These are phyloP conservation scores for Cyberlindnera veronae DNA, from an alignment of 805 yeast genomes.

Conservation along the genomic window DNA sequence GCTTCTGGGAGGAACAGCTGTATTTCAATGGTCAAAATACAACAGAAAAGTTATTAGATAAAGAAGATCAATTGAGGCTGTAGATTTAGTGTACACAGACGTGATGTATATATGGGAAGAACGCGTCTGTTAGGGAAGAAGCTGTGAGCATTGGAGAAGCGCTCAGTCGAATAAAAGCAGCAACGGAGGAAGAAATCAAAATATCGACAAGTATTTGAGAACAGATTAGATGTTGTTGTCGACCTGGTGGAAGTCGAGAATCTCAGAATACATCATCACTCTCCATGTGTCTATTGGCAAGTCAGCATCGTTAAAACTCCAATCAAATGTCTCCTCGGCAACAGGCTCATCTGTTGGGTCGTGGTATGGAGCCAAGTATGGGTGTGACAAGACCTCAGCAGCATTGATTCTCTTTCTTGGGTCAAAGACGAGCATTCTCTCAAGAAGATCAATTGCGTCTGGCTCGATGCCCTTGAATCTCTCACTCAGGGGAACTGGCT, in stretches of 20 bases:
- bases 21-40: no score
- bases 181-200: not conserved
- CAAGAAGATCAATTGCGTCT: constrained; percentile 82
- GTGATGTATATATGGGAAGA: no score
- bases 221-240: constrained; percentile 23
- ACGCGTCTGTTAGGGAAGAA: no score
- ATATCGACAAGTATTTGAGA: not conserved
- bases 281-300: constrained; percentile 98
- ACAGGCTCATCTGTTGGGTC: constrained; percentile 97
- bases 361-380: constrained; percentile 91
- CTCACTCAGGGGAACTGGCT: constrained; percentile 83
- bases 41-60: no score
- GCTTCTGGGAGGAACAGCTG: not conserved
- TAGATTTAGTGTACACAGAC: no score
- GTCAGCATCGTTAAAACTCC: constrained; percentile 98
- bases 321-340: constrained; percentile 89
- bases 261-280: constrained; percentile 98
- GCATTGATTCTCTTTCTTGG: constrained; percentile 94
- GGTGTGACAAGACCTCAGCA: constrained; percentile 83
- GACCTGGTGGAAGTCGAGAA: constrained; percentile 91
- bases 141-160: no score
- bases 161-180: no score
- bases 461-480: constrained; percentile 78
- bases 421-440: constrained; percentile 90
- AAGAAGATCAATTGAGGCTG: no score